These are phyloP conservation scores for Paraglomus occultum DNA, from an alignment of 192 early-diverging fungal genomes.

Conservation along the genomic window DNA sequence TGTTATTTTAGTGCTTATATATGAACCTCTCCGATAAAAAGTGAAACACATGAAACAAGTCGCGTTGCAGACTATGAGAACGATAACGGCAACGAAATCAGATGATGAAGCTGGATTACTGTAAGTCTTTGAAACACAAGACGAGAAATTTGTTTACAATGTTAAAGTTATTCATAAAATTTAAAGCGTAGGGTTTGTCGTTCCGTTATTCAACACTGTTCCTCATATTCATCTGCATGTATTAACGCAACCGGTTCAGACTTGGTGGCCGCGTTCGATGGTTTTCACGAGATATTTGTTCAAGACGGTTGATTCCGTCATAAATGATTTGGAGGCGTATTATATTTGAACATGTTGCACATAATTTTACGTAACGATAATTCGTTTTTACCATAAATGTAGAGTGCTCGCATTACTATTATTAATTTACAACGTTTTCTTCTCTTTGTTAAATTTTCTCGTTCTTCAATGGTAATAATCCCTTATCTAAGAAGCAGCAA, in stretches of 20 bases:
- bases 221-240: conserved; percentile 73
- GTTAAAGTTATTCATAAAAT: neutral
- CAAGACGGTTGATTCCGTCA: conserved; percentile 9
- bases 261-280: conserved; percentile 18
- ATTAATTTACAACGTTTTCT: too few species aligned
- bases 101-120: too few species aligned
- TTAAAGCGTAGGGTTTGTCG: conserved; percentile 64
- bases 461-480: too few species aligned
- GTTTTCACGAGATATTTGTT: conserved; percentile 2
- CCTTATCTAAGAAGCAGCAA: too few species aligned
- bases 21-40: neutral
- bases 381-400: too few species aligned
- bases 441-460: too few species aligned
- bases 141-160: neutral
- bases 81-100: neutral
- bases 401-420: too few species aligned
- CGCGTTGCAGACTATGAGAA: neutral
- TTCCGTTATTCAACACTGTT: conserved; percentile 70
- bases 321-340: neutral
- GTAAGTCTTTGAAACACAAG: neutral
- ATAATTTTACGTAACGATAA: too few species aligned
- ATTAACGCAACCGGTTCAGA: conserved; percentile 30
- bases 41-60: conserved; percentile 19
- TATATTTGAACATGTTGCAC: too few species aligned
- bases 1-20: too few species aligned